Evolutionary conservation across 495 filamentous ascomycete species (phyloP).

Genomic region (Annulohypoxylon nitens): DNA sequence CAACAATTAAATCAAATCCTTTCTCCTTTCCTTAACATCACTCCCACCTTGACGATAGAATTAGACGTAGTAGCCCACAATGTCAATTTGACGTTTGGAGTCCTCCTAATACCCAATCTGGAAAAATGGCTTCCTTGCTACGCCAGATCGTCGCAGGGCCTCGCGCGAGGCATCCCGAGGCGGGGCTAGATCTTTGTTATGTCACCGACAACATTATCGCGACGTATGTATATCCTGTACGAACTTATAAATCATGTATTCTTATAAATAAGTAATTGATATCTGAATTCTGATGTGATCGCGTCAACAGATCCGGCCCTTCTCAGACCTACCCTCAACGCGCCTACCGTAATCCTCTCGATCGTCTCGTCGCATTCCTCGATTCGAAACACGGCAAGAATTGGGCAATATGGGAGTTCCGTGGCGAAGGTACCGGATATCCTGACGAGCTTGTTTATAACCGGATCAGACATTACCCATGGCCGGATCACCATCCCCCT

Average conservation of each 20-base stretch:
- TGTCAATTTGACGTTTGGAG: conserved; percentile 8
- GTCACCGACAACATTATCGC: conserved; percentile 82
- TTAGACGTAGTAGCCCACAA: conserved; percentile 9
- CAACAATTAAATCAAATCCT: not conserved
- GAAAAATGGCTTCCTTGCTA: conserved; percentile 65
- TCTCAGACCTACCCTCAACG: conserved; percentile 87
- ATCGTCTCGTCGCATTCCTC: conserved; percentile 85
- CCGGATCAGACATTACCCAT: conserved; percentile 89
- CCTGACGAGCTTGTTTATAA: conserved; percentile 88
- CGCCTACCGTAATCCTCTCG: conserved; percentile 92
- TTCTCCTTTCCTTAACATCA: not conserved
- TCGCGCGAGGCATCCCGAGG: conserved; percentile 82
- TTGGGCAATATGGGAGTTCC: conserved; percentile 98
- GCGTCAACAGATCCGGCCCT: conserved; percentile 75
- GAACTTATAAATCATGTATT: not conserved
- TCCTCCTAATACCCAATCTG: not conserved
- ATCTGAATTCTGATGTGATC: conserved; percentile 25
- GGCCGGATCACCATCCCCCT: conserved; percentile 97
- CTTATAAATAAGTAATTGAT: not conserved
- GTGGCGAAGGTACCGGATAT: conserved; percentile 96
- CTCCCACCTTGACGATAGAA: not conserved
- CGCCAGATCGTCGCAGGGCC: conserved; percentile 78
- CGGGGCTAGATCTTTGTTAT: conserved; percentile 94
- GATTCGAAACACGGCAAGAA: conserved; percentile 82
- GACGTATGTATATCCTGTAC: conserved; percentile 60